Evolutionary conservation across 495 filamentous ascomycete genomes (phyloP), one percentile per base, ranked within the genome.

Genomic region (Poronia punctata): DNA sequence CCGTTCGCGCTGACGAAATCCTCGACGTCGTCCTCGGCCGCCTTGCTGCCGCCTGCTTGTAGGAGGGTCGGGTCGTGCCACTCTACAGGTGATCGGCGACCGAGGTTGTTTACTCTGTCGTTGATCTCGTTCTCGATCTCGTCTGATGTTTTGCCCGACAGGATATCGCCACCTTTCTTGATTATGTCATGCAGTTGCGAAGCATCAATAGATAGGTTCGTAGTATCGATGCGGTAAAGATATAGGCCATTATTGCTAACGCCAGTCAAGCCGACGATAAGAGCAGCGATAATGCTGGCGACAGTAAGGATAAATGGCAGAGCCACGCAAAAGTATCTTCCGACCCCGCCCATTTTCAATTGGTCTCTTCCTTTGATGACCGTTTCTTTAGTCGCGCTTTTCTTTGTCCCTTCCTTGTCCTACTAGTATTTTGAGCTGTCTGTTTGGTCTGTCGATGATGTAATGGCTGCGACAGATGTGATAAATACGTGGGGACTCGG

Each of bases 281-380:
- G 66, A 49, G 89, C 65, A 49, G 79, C 82, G 49, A 88, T 65
- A 52, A 94, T 62, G 21, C 81, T 78, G 40, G 71, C 83, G 55
- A 87, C 63, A 25, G 82, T 89, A 50, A 88, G 70, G 41, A 71
- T 67, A 65, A 88, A 85, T 38, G 88, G 87, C 64, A 82, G 66
- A 66, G 82, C 73, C 68, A 92, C 87, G 65, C 86, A 93, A 49
- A 80, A 66, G 47, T 88, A 74, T 52, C 87, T 77, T 51, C 84
- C 86, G 49, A 72, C 72, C 33, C 78, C 76, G 79, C 83, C 83
- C 45, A 44, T 76, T 1, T 38, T 44, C 11, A 17, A 3, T 16
- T 10, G 8, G 8, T 33, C n/a, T 40, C 14, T 57, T 57, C 16
- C 38, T 27, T 17, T 34, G 16, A 20, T 12, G 29, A 24, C 10